phyloP scores from a whole-genome alignment of 257 asterid species.

The Nicotiana tomentosiformis region DNA sequence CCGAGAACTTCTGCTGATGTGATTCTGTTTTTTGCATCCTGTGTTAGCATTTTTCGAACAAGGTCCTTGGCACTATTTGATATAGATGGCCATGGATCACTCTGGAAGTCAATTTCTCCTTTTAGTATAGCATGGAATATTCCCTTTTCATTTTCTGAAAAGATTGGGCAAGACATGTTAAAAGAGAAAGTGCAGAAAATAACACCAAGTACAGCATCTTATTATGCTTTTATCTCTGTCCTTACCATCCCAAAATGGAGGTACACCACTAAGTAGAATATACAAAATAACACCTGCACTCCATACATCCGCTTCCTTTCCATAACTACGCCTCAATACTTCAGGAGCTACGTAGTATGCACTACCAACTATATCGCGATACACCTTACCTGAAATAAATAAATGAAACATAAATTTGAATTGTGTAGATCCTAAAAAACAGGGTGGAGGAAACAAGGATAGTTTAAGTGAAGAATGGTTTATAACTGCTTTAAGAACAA shows the following conservation, averaged over 20 bases:
- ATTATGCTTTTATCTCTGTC: background rate
- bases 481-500: no score
- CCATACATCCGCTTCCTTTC: slow-evolving; percentile 85
- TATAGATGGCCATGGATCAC: slow-evolving; percentile 62
- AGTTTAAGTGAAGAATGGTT: no score
- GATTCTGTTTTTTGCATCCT: slow-evolving; percentile 45
- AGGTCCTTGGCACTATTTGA: slow-evolving; percentile 56
- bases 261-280: slow-evolving; percentile 83
- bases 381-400: slow-evolving; percentile 49
- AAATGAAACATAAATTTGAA: background rate
- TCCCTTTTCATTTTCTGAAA: slow-evolving; percentile 54
- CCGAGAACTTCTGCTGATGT: slow-evolving; percentile 55
- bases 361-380: slow-evolving; percentile 81
- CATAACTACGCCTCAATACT: slow-evolving; percentile 69
- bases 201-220: background rate
- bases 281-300: slow-evolving; percentile 91
- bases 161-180: background rate
- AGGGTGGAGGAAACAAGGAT: no score
- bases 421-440: no score
- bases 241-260: slow-evolving; percentile 98
- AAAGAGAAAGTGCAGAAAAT: slow-evolving; percentile 1
- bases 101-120: slow-evolving; percentile 47
- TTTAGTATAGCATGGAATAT: slow-evolving; percentile 48
- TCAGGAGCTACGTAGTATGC: slow-evolving; percentile 94
- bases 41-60: slow-evolving; percentile 45